Evolutionary conservation across 2,329 filamentous ascomycete genomes (phyloP).

Genomic region (Xylariaceae sp.): DNA sequence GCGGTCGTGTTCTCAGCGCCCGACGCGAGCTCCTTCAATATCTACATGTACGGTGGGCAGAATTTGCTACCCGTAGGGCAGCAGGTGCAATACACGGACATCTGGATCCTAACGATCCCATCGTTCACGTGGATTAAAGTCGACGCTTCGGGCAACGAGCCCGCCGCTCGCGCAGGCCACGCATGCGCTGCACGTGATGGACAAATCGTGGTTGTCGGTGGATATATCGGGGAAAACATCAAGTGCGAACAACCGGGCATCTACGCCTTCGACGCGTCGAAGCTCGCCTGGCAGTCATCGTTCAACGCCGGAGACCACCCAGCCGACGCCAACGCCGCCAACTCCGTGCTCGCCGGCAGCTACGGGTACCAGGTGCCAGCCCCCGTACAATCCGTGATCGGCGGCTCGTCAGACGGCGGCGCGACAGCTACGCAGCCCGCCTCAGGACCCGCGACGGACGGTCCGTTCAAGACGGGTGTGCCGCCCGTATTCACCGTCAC

Average conservation of each 20-base stretch:
- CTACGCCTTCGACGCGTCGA: slow-evolving; percentile 75
- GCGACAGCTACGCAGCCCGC: slow-evolving; percentile 71
- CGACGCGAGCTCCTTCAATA: slow-evolving; percentile 76
- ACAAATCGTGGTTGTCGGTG: slow-evolving; percentile 74
- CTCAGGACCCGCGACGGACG: slow-evolving; percentile 65
- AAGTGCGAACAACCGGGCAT: slow-evolving; percentile 72
- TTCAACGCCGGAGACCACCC: slow-evolving; percentile 64
- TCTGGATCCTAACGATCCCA: slow-evolving; percentile 76
- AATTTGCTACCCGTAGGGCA: slow-evolving; percentile 67
- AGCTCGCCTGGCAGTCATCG: slow-evolving; percentile 65
- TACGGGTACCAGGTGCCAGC: slow-evolving; percentile 69
- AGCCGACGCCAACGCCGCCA: slow-evolving; percentile 54
- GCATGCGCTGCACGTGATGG: slow-evolving; percentile 72
- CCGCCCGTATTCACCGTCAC: slow-evolving; percentile 73
- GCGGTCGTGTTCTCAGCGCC: slow-evolving; percentile 71
- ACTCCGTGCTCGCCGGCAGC: slow-evolving; percentile 61
- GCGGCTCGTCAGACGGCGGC: slow-evolving; percentile 63
- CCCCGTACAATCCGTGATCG: slow-evolving; percentile 66
- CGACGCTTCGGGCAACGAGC: slow-evolving; percentile 55
- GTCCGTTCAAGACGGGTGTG: slow-evolving; percentile 73
- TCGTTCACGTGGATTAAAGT: slow-evolving; percentile 77
- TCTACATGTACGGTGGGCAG: slow-evolving; percentile 81
- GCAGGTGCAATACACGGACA: slow-evolving; percentile 69
- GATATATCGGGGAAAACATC: slow-evolving; percentile 66
- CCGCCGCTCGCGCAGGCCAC: slow-evolving; percentile 69